phyloP scores from a whole-genome alignment of 176 grass and related monocot genomes.

The Alopecurus myosuroides region DNA sequence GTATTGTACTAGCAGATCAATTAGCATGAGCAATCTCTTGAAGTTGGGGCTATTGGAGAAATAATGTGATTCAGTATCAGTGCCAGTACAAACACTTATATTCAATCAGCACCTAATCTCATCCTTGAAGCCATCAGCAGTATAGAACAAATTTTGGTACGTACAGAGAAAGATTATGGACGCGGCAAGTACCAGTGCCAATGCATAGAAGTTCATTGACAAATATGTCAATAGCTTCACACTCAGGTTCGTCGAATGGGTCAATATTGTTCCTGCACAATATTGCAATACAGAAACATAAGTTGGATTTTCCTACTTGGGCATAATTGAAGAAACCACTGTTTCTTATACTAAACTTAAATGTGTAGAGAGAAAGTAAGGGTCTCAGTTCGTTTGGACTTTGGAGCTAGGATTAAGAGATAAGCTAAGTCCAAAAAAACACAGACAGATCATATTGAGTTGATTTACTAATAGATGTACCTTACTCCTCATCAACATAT shows the following conservation, averaged over 20 bases:
- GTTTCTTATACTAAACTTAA: slow-evolving; percentile 2
- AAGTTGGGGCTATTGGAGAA: background rate
- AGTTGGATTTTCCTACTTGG: background rate
- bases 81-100: slow-evolving; percentile 13
- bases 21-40: slow-evolving; percentile 6
- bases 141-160: background rate
- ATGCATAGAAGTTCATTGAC: slow-evolving; percentile 84
- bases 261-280: slow-evolving; percentile 58
- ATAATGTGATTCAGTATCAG: background rate
- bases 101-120: slow-evolving; percentile 9
- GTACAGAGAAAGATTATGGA: slow-evolving; percentile 8
- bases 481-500: background rate
- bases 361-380: slow-evolving; percentile 16
- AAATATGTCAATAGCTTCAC: slow-evolving; percentile 86
- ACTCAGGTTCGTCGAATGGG: slow-evolving; percentile 94
- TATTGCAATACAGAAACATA: slow-evolving; percentile 13
- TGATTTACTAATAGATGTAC: background rate
- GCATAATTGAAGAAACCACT: slow-evolving; percentile 3
- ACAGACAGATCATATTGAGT: background rate
- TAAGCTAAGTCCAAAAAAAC: background rate
- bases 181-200: slow-evolving; percentile 56
- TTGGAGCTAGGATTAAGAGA: background rate
- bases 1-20: background rate
- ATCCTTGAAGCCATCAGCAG: background rate
- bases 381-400: background rate